Evolutionary conservation across 1,284 basidiomycete genomes (phyloP).

Genomic region (Trametes polyzona): DNA sequence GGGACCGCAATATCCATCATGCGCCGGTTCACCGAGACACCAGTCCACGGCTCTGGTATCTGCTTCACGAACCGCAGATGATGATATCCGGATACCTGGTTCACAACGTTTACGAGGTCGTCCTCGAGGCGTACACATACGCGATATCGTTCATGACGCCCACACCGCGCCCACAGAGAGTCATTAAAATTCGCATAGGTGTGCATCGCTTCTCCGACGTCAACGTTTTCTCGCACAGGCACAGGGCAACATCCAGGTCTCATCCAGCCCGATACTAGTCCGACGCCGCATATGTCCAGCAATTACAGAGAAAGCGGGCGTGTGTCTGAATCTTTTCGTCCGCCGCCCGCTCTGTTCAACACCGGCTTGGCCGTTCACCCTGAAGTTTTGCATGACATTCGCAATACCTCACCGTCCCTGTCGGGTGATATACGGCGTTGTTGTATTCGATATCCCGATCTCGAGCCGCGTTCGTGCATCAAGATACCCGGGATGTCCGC

Average conservation of each 20-base stretch:
- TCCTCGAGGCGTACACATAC: not conserved
- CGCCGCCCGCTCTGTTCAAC: not conserved
- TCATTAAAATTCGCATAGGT: no score
- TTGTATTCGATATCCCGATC: not conserved
- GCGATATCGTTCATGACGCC: constrained; percentile 10
- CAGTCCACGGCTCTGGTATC: not conserved
- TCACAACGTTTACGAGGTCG: not conserved
- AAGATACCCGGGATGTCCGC: not conserved
- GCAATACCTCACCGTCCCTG: not conserved
- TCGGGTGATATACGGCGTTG: not conserved
- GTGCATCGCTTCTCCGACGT: constrained; percentile 3
- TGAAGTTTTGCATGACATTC: not conserved
- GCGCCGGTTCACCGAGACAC: not conserved
- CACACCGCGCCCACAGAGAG: not conserved
- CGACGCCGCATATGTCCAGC: not conserved
- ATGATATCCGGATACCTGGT: not conserved
- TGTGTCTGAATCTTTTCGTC: not conserved
- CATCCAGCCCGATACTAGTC: not conserved
- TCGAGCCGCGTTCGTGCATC: not conserved
- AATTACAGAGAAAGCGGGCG: not conserved
- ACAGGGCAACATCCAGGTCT: not conserved
- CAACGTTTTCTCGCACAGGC: not conserved
- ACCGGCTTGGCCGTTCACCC: not conserved
- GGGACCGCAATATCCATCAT: not conserved
- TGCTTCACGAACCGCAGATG: constrained; percentile 6